Evolutionary conservation across 192 early-diverging fungal genomes (phyloP).

Genomic region (Backusella parvicylindrica): DNA sequence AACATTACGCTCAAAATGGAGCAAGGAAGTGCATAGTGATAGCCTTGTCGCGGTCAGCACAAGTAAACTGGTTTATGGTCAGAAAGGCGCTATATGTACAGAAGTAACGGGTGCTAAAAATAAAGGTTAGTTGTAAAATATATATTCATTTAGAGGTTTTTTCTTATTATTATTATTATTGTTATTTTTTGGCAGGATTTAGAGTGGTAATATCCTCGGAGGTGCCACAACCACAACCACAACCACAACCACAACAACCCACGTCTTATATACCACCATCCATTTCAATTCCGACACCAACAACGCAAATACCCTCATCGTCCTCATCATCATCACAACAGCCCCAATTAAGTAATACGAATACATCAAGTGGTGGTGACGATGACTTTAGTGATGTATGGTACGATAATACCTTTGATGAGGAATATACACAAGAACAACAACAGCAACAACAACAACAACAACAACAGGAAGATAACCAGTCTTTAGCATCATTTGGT

Average conservation of each 20-base stretch:
- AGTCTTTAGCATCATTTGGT: neutral
- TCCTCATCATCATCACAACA: neutral
- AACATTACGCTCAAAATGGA: neutral
- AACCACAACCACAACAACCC: too few species aligned
- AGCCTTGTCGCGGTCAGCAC: neutral
- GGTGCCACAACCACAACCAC: neutral
- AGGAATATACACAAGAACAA: neutral
- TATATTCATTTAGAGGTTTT: neutral
- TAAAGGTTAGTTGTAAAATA: neutral
- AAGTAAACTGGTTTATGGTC: neutral
- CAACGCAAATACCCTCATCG: neutral
- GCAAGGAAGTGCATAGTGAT: neutral
- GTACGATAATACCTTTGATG: neutral
- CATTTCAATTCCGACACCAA: neutral
- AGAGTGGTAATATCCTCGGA: neutral
- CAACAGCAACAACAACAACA: neutral
- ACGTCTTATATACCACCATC: too few species aligned
- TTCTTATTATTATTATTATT: neutral
- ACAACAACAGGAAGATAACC: neutral
- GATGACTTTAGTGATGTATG: neutral
- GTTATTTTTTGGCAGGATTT: neutral
- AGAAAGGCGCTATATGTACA: neutral
- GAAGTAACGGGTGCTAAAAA: neutral
- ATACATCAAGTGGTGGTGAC: neutral
- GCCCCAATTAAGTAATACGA: neutral